Percentiles rank a stretch among this genome's conserved stretches.
Evolutionary conservation across 306 rosid genomes (phyloP).

Genomic region (Purshia tridentata): DNA sequence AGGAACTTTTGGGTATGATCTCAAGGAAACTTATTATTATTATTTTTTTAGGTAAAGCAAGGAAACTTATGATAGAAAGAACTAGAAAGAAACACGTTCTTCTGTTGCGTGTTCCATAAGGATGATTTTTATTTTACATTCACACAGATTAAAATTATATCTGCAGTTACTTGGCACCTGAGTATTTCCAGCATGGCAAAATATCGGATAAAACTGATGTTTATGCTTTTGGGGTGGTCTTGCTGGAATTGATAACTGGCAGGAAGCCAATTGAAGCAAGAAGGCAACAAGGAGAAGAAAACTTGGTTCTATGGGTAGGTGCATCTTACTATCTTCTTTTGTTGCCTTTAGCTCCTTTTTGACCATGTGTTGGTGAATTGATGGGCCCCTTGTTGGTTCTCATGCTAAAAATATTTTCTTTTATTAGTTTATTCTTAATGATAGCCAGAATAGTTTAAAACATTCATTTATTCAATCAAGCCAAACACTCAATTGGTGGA

Average conservation of each 20-base stretch:
- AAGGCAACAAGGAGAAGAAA: conserved; percentile 81
- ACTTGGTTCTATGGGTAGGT: conserved; percentile 91
- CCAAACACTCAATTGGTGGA: conserved; percentile 5
- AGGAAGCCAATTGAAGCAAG: conserved; percentile 85
- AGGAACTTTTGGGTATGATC: conserved; percentile 94
- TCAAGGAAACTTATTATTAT: not conserved
- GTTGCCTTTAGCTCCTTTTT: conserved; percentile 13
- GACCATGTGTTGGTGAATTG: conserved; percentile 7
- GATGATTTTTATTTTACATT: not conserved
- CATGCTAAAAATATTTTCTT: conserved; percentile 1
- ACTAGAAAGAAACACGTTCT: conserved; percentile 5
- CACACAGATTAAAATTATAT: not conserved
- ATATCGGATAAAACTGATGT: conserved; percentile 93
- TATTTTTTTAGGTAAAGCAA: too few species aligned
- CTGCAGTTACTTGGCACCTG: conserved; percentile 90
- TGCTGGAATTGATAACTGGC: conserved; percentile 91
- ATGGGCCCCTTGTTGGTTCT: conserved; percentile 20
- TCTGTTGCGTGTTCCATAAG: conserved; percentile 3
- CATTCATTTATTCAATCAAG: not conserved
- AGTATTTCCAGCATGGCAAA: conserved; percentile 97
- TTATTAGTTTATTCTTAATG: conserved; percentile 10
- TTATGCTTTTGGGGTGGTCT: conserved; percentile 90
- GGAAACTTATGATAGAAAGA: not conserved
- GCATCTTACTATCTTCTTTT: conserved; percentile 13
- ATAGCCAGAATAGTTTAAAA: not conserved